phyloP scores from a whole-genome alignment of 2,329 filamentous ascomycete species.

The Sporothrix brasiliensis region DNA sequence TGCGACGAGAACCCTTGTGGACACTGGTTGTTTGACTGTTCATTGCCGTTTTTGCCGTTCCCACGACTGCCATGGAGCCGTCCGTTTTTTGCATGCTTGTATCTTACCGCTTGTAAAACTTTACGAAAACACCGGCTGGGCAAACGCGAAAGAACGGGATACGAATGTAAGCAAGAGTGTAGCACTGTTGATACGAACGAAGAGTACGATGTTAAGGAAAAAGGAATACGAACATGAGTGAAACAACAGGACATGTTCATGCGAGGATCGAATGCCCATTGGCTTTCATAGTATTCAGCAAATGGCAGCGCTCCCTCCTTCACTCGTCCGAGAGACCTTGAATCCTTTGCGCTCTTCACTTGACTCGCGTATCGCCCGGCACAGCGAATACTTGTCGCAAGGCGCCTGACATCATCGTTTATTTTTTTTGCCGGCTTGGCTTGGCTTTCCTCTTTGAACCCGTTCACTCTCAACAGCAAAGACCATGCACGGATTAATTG shows the following conservation, averaged over 20 bases:
- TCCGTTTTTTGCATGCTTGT: not conserved
- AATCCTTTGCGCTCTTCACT: not conserved
- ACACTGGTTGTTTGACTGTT: not conserved
- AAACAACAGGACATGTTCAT: not conserved
- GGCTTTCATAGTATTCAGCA: not conserved
- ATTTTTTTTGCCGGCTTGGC: not conserved
- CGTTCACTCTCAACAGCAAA: not conserved
- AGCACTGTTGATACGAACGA: not conserved
- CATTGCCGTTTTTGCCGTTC: not conserved
- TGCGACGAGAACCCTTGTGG: constrained; percentile 26
- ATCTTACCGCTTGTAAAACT: not conserved
- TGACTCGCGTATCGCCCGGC: not conserved
- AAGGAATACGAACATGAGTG: not conserved
- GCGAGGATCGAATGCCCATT: not conserved
- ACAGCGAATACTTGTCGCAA: not conserved
- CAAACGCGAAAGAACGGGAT: not conserved
- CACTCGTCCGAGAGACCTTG: not conserved
- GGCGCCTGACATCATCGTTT: constrained; percentile 24
- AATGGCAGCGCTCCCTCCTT: not conserved
- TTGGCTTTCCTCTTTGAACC: not conserved
- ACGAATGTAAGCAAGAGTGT: not conserved
- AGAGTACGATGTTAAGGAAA: no score
- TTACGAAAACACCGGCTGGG: no score
- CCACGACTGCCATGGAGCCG: not conserved
- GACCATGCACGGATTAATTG: not conserved